Percentiles rank a stretch among this genome's conserved stretches.
Evolutionary conservation across 306 rosid genomes (phyloP).

Genomic region (Amphicarpaea edgeworthii): DNA sequence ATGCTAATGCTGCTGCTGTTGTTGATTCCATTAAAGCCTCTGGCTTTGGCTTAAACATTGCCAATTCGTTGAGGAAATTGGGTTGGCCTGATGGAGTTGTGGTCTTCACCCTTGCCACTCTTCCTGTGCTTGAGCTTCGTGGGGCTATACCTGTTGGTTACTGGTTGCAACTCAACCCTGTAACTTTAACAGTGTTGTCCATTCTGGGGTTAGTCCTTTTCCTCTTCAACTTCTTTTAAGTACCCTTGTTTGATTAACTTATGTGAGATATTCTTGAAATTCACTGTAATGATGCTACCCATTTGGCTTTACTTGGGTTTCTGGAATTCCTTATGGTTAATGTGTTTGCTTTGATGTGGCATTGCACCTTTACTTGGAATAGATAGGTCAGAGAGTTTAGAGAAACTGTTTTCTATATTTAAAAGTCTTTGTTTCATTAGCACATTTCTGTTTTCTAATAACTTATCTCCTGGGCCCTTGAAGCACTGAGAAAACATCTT

Average conservation of each 20-base stretch:
- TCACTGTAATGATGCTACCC: slow-evolving; percentile 25
- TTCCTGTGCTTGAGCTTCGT: slow-evolving; percentile 95
- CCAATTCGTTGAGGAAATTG: slow-evolving; percentile 65
- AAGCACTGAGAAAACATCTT: neutral
- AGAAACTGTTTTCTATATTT: neutral
- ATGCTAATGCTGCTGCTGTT: slow-evolving; percentile 90
- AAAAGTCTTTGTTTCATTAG: neutral
- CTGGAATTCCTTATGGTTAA: neutral
- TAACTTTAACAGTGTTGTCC: slow-evolving; percentile 61
- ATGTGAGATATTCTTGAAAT: slow-evolving; percentile 1
- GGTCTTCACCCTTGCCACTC: slow-evolving; percentile 85
- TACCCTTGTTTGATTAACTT: slow-evolving; percentile 20
- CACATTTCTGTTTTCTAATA: no score
- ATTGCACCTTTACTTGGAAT: slow-evolving; percentile 9
- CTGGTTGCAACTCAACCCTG: slow-evolving; percentile 87
- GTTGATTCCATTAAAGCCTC: slow-evolving; percentile 87
- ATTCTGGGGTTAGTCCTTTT: slow-evolving; percentile 73
- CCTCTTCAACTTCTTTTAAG: neutral
- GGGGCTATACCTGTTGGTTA: slow-evolving; percentile 98
- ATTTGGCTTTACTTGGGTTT: slow-evolving; percentile 14
- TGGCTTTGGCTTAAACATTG: slow-evolving; percentile 78
- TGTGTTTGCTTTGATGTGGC: slow-evolving; percentile 41
- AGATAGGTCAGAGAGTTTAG: neutral
- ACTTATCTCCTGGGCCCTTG: neutral
- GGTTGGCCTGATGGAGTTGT: slow-evolving; percentile 87